These are phyloP conservation scores for Aspergillus melleus DNA, from an alignment of 2,329 filamentous ascomycete species.

Conservation along the genomic window DNA sequence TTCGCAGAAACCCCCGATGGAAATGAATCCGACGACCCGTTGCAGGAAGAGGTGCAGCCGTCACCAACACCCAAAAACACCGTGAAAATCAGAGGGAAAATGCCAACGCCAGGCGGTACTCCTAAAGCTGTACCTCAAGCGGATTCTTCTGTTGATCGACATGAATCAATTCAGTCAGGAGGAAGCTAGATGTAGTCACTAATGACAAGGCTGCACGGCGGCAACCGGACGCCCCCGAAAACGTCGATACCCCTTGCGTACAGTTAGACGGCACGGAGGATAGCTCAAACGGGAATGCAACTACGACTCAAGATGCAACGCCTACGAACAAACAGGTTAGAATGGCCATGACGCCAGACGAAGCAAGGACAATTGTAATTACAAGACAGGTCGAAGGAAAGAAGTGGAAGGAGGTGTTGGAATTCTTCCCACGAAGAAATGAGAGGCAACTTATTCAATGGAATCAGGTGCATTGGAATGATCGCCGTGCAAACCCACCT, in stretches of 20 bases:
- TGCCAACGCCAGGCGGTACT: not conserved
- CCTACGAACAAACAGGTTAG: conserved; percentile 19
- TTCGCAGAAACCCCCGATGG: conserved; percentile 35
- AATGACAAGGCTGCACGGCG: conserved; percentile 7
- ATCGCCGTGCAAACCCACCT: conserved; percentile 27
- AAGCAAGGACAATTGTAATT: conserved; percentile 31
- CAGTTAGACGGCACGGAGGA: conserved; percentile 1
- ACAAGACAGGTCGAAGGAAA: conserved; percentile 30
- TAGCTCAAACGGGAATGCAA: conserved; percentile 1
- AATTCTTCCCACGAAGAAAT: conserved; percentile 27
- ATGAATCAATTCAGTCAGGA: conserved; percentile 12
- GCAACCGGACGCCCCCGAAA: not conserved
- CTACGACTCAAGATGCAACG: conserved; percentile 12
- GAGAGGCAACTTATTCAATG: conserved; percentile 24
- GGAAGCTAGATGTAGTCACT: conserved; percentile 5
- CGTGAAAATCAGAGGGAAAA: conserved; percentile 25
- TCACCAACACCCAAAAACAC: conserved; percentile 31
- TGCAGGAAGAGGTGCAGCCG: conserved; percentile 35
- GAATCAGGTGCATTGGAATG: conserved; percentile 32
- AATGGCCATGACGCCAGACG: conserved; percentile 30
- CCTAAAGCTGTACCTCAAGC: conserved; percentile 9
- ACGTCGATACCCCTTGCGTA: not conserved
- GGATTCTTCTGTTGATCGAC: conserved; percentile 9
- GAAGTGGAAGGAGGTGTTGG: conserved; percentile 32
- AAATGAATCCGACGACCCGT: conserved; percentile 45